Base-by-base conservation (phyloP, 176 grass and related monocot species). In the Zea luxurians region DNA sequence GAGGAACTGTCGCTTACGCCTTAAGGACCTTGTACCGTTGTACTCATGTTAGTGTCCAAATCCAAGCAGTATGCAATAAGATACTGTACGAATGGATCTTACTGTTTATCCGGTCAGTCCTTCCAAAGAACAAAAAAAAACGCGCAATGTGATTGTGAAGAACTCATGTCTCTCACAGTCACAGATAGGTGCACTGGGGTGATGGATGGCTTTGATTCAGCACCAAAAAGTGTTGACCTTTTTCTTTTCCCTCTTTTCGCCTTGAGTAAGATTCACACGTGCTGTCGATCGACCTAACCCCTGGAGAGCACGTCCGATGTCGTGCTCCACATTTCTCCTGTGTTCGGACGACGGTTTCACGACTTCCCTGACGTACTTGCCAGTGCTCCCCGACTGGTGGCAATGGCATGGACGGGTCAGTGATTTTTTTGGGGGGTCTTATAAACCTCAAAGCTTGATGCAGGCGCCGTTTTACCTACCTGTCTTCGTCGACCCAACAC, bases 381-480 rank as follows among this genome's bases (percentile, higher is more conserved):
- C 37, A 11, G 55, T 27, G 8, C 61, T 21, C 20, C 13, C 20
- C 13, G 37, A 47, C 70, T 35, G 58, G 61, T 71, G 70, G 17
- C 27, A 64, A 50, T 71, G 70, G 17, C 27, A 64, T 75, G 16
- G 66, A 54, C 60, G 10, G 11, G 16, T 9, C 9, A 58, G 48
- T 11, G 66, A 42, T 82, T 65, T 78, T 49, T 55, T n/a, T 55
- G 6, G 53, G 38, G 38, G 41, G 54, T 43, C 47, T 60, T 65
- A 4, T 48, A 48, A 72, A 87, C 66, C 48, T 78, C 48, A 40
- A 54, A 49, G 73, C 11, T 27, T 27, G 27, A 27, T 58, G 75
- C 83, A 12, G 43, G 76, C 47, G 61, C 20, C 86, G 2, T 17
- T 70, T 84, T 16, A 80, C 64, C 77, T 17, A 64, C 73, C 21